Conservation (phyloP, 495 filamentous ascomycete species). For the Hypoxylon crocopeplum region DNA sequence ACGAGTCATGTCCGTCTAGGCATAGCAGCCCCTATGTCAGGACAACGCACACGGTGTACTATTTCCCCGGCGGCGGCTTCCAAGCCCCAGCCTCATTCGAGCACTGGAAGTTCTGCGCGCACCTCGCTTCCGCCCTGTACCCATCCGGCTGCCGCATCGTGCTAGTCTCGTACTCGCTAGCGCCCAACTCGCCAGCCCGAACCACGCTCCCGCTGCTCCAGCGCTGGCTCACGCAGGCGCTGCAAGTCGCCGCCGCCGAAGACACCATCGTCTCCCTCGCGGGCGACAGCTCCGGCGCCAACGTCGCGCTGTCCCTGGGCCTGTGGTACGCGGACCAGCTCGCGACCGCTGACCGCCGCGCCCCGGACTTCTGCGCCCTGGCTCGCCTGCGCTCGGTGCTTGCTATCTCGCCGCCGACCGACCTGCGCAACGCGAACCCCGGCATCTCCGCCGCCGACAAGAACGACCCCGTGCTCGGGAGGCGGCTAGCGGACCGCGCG, state of each 20-base stretch:
- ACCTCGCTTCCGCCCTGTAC: slow-evolving; percentile 21
- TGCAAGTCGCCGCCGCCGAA: background rate
- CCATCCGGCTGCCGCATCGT: background rate
- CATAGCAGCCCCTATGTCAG: background rate
- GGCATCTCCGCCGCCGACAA: slow-evolving; percentile 38
- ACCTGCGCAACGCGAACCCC: slow-evolving; percentile 47
- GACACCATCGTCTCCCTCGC: slow-evolving; percentile 6
- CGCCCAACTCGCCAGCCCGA: background rate
- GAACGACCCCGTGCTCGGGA: slow-evolving; percentile 47
- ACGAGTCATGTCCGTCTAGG: too few relatives aligned
- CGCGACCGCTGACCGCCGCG: background rate
- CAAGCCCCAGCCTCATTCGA: slow-evolving; percentile 38
- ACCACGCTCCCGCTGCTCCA: background rate
- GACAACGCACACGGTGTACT: slow-evolving; percentile 40
- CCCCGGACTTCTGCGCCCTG: background rate
- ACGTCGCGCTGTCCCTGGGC: slow-evolving; percentile 35
- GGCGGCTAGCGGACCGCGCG: slow-evolving; percentile 37
- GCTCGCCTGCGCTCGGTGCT: slow-evolving; percentile 35
- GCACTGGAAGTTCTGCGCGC: slow-evolving; percentile 45
- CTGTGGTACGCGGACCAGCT: slow-evolving; percentile 37
- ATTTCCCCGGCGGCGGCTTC: slow-evolving; percentile 50
- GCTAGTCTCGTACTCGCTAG: background rate
- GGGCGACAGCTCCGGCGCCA: slow-evolving; percentile 30
- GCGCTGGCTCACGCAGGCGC: background rate
- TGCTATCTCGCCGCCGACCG: slow-evolving; percentile 47